phyloP scores from a whole-genome alignment of 345 rosid genomes.

The Dipteronia dyeriana region DNA sequence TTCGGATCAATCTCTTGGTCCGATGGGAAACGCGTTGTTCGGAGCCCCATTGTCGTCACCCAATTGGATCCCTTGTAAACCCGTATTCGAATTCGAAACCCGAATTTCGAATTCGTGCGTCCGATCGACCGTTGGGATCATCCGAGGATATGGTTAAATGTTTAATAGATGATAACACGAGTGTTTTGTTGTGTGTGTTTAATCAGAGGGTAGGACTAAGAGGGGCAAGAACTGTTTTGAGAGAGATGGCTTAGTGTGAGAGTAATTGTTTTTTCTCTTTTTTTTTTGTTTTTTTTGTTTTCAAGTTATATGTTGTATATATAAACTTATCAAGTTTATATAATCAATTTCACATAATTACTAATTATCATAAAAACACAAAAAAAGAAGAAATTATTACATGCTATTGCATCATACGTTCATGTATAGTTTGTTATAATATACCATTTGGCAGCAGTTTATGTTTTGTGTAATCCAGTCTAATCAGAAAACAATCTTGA shows the following conservation, averaged over 20 bases:
- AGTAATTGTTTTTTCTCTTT: background rate
- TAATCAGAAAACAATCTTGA: too few relatives aligned
- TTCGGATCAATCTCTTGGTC: conserved; percentile 84
- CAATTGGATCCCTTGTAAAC: conserved; percentile 53
- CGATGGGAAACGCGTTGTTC: conserved; percentile 67
- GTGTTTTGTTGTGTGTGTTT: background rate
- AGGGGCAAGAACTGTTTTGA: background rate
- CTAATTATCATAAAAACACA: background rate
- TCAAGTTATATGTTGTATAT: conserved; percentile 23
- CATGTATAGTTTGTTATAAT: too few relatives aligned
- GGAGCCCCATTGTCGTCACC: conserved; percentile 76
- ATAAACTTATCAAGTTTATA: conserved; percentile 38
- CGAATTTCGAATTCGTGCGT: background rate
- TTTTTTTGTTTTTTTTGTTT: background rate
- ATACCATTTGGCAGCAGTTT: too few relatives aligned
- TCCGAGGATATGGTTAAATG: conserved; percentile 2
- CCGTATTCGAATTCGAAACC: conserved; percentile 19
- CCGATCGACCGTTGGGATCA: background rate
- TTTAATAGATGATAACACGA: background rate
- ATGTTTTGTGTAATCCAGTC: too few relatives aligned
- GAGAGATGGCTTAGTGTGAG: conserved; percentile 5
- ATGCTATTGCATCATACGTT: too few relatives aligned
- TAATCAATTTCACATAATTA: conserved; percentile 17
- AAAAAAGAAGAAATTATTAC: too few relatives aligned
- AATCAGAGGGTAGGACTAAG: conserved; percentile 19